Evolutionary conservation across 805 yeast genomes (phyloP).

Genomic region (Komagataella pastoris): DNA sequence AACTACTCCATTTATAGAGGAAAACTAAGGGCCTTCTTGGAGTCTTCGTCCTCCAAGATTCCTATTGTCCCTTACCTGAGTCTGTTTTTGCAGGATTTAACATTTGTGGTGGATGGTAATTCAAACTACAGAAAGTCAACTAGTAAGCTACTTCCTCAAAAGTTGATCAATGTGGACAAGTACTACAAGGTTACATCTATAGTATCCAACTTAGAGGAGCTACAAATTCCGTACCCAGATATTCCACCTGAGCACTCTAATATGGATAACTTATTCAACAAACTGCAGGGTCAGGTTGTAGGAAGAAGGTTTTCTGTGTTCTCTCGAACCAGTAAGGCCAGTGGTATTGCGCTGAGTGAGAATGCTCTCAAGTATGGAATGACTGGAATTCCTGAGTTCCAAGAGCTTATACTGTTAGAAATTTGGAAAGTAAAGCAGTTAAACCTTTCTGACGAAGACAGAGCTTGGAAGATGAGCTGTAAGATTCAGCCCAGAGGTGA

Average conservation of each 20-base stretch:
- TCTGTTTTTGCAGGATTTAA: conserved; percentile 63
- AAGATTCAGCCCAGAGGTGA: conserved; percentile 38
- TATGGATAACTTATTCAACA: neutral
- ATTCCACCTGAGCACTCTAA: conserved; percentile 10
- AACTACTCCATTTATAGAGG: conserved; percentile 59
- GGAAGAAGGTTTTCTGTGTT: conserved; percentile 1
- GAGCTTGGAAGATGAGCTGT: conserved; percentile 66
- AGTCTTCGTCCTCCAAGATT: conserved; percentile 29
- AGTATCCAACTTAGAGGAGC: conserved; percentile 50
- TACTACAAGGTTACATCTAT: conserved; percentile 54
- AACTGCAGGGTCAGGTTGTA: neutral
- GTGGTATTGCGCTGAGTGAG: conserved; percentile 11
- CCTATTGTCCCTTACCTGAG: conserved; percentile 72
- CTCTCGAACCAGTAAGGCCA: conserved; percentile 1
- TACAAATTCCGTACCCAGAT: conserved; percentile 47
- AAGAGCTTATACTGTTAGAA: conserved; percentile 52
- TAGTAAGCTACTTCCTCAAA: conserved; percentile 35
- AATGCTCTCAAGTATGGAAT: conserved; percentile 18
- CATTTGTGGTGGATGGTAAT: conserved; percentile 76
- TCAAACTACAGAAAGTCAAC: conserved; percentile 51
- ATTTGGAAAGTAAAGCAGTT: conserved; percentile 58
- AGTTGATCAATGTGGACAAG: conserved; percentile 62
- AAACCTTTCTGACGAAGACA: conserved; percentile 45
- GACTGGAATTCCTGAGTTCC: conserved; percentile 27
- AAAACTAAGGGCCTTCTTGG: conserved; percentile 40